A percentile compares a stretch with the other conserved stretches of the same genome.
Evolutionary conservation across 352 stramenopile species (phyloP).

Genomic region (Globisporangium megalacanthum): DNA sequence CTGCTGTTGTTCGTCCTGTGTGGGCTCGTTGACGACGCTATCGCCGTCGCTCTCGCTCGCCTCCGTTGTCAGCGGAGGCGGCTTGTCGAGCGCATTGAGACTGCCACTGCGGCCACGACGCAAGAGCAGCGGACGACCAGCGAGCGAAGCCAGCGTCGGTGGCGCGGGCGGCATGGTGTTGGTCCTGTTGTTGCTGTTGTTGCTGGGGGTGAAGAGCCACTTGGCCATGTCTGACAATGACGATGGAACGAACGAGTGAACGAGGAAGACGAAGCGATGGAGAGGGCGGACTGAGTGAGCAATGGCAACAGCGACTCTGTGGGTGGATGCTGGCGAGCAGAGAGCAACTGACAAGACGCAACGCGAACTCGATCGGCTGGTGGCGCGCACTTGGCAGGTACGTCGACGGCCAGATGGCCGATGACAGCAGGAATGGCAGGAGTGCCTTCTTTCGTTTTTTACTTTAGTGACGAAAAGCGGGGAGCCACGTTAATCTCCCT

Average conservation of each 20-base stretch:
- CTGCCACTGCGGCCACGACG: slow-evolving; percentile 12
- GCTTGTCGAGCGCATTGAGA: slow-evolving; percentile 12
- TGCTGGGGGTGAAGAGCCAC: slow-evolving; percentile 4
- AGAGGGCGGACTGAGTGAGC: neutral
- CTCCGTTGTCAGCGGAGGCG: neutral
- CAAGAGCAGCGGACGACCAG: slow-evolving; percentile 4
- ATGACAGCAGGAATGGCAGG: too few species aligned
- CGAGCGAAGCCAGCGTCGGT: neutral
- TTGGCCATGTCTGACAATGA: slow-evolving; percentile 6
- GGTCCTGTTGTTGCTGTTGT: neutral
- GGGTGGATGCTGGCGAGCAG: too few species aligned
- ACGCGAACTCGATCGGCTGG: too few species aligned
- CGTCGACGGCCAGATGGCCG: too few species aligned
- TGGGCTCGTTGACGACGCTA: neutral
- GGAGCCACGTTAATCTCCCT: too few species aligned
- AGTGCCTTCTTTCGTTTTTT: too few species aligned
- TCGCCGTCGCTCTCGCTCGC: neutral
- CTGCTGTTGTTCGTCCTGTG: neutral
- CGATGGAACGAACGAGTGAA: too few species aligned
- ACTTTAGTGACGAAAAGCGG: too few species aligned
- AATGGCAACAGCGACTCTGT: too few species aligned
- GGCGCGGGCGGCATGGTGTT: slow-evolving; percentile 1
- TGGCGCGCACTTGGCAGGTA: too few species aligned
- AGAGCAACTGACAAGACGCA: too few species aligned
- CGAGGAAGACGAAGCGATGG: too few species aligned